phyloP scores from a whole-genome alignment of 192 early-diverging fungal genomes.

The Linnemannia elongata region DNA sequence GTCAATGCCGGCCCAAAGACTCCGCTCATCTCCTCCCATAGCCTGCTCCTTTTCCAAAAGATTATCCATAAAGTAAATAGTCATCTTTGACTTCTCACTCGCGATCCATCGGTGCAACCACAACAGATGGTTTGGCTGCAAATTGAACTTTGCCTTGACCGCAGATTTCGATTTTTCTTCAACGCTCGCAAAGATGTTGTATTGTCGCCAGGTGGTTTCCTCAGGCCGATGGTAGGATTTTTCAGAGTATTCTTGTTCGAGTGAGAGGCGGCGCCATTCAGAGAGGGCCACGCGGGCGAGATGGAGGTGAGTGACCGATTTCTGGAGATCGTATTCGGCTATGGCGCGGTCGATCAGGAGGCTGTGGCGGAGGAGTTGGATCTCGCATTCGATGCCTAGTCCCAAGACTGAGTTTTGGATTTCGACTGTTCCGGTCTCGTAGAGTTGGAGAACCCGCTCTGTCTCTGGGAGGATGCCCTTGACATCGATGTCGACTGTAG shows the following conservation, averaged over 20 bases:
- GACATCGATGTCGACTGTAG: conserved; percentile 39
- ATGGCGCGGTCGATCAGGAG: conserved; percentile 53
- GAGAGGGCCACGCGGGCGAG: conserved; percentile 42
- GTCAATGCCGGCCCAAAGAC: conserved; percentile 61
- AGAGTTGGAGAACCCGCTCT: conserved; percentile 17
- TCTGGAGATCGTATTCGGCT: conserved; percentile 62
- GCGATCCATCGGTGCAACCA: conserved; percentile 61
- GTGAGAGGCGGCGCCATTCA: conserved; percentile 58
- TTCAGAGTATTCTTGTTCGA: conserved; percentile 64
- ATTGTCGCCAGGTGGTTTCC: conserved; percentile 33
- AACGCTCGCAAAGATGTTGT: conserved; percentile 30
- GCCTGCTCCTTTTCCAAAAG: conserved; percentile 62
- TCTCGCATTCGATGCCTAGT: conserved; percentile 54
- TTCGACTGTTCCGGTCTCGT: conserved; percentile 3
- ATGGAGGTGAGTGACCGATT: conserved; percentile 58
- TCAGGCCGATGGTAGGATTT: conserved; percentile 34
- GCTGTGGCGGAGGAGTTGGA: conserved; percentile 45
- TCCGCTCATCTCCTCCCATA: conserved; percentile 57
- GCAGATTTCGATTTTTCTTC: conserved; percentile 45
- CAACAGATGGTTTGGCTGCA: conserved; percentile 55
- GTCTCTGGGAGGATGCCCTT: conserved; percentile 42
- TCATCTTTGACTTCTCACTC: conserved; percentile 65
- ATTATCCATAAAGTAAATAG: conserved; percentile 64
- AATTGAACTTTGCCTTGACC: conserved; percentile 49
- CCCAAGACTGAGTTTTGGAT: conserved; percentile 55